Evolutionary conservation across 768 basidiomycete genomes (phyloP).

Genomic region (Tulasnella sp.): DNA sequence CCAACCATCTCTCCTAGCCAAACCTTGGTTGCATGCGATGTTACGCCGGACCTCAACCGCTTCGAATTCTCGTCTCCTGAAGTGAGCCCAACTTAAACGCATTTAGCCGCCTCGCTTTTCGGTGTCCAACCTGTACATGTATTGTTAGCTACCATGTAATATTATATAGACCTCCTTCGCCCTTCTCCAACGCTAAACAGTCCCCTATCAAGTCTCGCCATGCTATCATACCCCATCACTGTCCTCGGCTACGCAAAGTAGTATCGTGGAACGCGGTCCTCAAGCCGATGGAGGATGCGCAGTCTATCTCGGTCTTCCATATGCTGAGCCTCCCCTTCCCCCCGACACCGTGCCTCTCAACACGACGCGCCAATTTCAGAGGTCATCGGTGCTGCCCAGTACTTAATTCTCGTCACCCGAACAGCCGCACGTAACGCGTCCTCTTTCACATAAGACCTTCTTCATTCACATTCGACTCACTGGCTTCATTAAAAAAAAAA

Average conservation of each 20-base stretch:
- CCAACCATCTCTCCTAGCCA: neutral
- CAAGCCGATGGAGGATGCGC: neutral
- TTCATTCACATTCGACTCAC: constrained; percentile 26
- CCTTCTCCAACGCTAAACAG: neutral
- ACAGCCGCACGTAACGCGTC: constrained; percentile 42
- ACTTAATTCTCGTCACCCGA: constrained; percentile 56
- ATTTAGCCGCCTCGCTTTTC: neutral
- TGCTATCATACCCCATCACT: constrained; percentile 28
- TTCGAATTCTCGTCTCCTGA: constrained; percentile 5
- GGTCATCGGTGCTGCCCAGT: constrained; percentile 45
- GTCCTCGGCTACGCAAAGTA: constrained; percentile 52
- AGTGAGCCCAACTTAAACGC: neutral
- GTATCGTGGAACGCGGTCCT: constrained; percentile 38
- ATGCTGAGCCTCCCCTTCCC: constrained; percentile 35
- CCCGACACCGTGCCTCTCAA: constrained; percentile 48
- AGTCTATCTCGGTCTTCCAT: constrained; percentile 46
- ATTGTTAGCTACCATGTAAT: no score
- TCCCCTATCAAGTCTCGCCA: neutral
- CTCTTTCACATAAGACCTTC: neutral
- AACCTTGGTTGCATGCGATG: neutral
- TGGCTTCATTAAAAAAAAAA: constrained; percentile 30
- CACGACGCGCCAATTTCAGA: constrained; percentile 31
- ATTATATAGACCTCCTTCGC: neutral
- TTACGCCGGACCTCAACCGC: constrained; percentile 1
- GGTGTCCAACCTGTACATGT: no score